Percentiles rank a stretch among this genome's conserved stretches.
phyloP scores from a whole-genome alignment of 257 asterid genomes.

The Solanum chiquidenum region DNA sequence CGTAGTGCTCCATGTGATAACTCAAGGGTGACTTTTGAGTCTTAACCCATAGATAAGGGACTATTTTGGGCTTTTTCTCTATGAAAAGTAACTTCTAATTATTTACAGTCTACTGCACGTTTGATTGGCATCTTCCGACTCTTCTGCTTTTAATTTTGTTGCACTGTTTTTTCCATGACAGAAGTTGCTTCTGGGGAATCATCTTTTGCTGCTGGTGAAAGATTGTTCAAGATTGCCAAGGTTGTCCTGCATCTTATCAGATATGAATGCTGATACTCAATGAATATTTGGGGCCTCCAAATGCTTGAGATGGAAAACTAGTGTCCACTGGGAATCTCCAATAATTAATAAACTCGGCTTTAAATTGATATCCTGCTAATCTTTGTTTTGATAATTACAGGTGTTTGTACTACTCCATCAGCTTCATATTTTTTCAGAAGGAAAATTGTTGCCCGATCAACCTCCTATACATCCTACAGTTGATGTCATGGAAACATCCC shows the following conservation, averaged over 20 bases:
- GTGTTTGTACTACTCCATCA: slow-evolving; percentile 83
- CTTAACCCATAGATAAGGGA: background rate
- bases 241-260: slow-evolving; percentile 27
- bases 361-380: background rate
- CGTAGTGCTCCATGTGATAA: background rate
- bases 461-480: slow-evolving; percentile 54
- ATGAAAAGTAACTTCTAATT: background rate
- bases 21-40: background rate
- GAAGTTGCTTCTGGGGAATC: slow-evolving; percentile 47
- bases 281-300: background rate
- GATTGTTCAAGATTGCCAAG: slow-evolving; percentile 86
- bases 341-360: background rate
- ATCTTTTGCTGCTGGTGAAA: slow-evolving; percentile 70
- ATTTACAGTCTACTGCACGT: background rate
- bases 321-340: background rate
- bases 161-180: slow-evolving; percentile 17
- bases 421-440: slow-evolving; percentile 66
- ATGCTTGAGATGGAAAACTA: background rate
- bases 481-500: slow-evolving; percentile 44
- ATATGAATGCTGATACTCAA: background rate
- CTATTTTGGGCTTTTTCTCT: background rate
- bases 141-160: slow-evolving; percentile 4
- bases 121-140: background rate
- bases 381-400: slow-evolving; percentile 23
- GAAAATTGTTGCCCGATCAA: slow-evolving; percentile 71